Evolutionary conservation across 1,284 basidiomycete genomes (phyloP).

Genomic region (Lignosus rhinocerotis): DNA sequence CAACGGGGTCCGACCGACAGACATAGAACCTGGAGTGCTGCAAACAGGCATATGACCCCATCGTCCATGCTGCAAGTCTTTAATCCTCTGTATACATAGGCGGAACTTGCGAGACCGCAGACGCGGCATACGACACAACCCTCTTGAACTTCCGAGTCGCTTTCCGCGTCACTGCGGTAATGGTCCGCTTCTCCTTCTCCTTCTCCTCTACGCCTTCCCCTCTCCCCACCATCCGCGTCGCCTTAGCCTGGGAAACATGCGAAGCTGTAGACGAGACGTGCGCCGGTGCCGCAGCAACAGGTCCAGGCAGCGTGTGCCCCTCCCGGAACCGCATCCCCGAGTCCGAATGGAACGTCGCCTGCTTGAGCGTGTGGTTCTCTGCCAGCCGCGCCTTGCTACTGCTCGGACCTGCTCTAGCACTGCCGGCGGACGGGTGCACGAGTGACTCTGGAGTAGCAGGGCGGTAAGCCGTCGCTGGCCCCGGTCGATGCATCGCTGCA

Average conservation of each 20-base stretch:
- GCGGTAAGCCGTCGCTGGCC: neutral
- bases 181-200: neutral
- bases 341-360: conserved; percentile 9
- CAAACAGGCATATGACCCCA: neutral
- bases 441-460: neutral
- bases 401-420: neutral
- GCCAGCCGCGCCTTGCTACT: neutral
- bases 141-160: neutral
- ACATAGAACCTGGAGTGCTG: too few species aligned
- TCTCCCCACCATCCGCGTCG: neutral
- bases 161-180: too few species aligned
- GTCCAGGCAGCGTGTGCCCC: neutral
- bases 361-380: neutral
- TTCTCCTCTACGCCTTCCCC: neutral
- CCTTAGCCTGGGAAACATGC: neutral
- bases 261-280: neutral
- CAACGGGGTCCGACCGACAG: too few species aligned
- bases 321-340: conserved; percentile 8
- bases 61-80: neutral
- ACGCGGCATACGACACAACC: neutral
- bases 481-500: neutral
- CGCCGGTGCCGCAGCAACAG: neutral
- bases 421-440: neutral
- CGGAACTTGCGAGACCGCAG: conserved; percentile 11
- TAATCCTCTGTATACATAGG: conserved; percentile 8